phyloP scores from a whole-genome alignment of 2,329 filamentous ascomycete species.

The Neonectria hederae region DNA sequence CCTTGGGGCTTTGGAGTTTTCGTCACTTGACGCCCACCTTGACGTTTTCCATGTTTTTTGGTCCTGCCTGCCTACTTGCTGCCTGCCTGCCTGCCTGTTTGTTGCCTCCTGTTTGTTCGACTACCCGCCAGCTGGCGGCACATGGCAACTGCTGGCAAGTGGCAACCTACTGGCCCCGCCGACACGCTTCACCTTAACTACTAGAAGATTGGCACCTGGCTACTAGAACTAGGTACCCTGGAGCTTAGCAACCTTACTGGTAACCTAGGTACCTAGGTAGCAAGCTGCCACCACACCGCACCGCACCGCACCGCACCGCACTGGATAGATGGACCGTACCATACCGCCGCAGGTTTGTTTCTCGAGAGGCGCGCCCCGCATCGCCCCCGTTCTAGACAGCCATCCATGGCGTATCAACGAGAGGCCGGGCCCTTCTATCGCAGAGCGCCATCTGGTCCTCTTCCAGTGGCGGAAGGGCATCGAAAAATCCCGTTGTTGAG shows the following conservation, averaged over 20 bases:
- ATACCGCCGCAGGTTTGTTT: conserved; percentile 7
- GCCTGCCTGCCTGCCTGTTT: too few relatives aligned
- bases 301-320: conserved; percentile 24
- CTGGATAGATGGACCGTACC: background rate
- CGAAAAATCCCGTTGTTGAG: too few relatives aligned
- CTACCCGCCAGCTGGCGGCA: conserved; percentile 11
- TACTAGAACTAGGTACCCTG: background rate
- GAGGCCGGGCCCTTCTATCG: background rate
- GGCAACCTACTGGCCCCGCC: background rate
- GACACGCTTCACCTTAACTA: background rate
- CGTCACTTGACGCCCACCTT: background rate
- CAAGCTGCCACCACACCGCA: conserved; percentile 11
- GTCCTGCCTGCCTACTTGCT: background rate
- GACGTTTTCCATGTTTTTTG: background rate
- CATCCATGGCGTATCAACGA: conserved; percentile 11
- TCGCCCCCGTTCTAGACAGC: background rate
- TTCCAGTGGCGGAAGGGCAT: background rate
- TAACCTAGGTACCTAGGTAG: background rate
- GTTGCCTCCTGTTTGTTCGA: conserved; percentile 9
- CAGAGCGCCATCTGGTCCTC: background rate
- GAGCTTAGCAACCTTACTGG: too few relatives aligned
- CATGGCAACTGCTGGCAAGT: conserved; percentile 1
- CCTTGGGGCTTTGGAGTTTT: background rate
- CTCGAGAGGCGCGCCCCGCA: conserved; percentile 11
- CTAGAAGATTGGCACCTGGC: conserved; percentile 1